Evolutionary conservation across 2,329 filamentous ascomycete species (phyloP).

Genomic region (Microascus cirrosus): DNA sequence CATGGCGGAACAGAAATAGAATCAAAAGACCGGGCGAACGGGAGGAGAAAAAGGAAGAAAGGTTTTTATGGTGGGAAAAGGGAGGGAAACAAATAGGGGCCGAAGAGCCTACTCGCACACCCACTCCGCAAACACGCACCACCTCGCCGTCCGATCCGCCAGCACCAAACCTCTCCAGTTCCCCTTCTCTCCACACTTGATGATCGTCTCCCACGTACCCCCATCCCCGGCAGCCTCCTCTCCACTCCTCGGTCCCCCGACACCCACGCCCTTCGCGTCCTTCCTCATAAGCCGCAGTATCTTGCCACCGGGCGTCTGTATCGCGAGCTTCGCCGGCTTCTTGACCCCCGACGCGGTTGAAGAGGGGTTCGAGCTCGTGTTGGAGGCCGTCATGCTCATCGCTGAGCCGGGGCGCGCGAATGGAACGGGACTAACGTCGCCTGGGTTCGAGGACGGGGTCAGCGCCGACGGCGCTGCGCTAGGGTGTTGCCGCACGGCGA

Average conservation of each 20-base stretch:
- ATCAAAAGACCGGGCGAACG: not conserved
- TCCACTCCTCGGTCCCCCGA: conserved; percentile 24
- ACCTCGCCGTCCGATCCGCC: conserved; percentile 71
- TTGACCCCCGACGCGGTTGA: conserved; percentile 42
- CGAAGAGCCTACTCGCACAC: conserved; percentile 31
- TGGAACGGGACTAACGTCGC: conserved; percentile 45
- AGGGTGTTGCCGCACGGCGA: conserved; percentile 87
- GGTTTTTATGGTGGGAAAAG: not conserved
- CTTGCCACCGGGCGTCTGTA: conserved; percentile 89
- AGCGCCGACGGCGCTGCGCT: conserved; percentile 24
- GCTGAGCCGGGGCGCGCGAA: conserved; percentile 50
- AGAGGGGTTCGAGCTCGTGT: conserved; percentile 38
- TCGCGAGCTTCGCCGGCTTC: conserved; percentile 91
- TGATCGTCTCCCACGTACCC: conserved; percentile 78
- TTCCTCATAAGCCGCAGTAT: conserved; percentile 81
- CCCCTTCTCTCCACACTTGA: conserved; percentile 76
- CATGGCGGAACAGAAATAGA: not conserved
- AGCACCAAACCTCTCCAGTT: conserved; percentile 73
- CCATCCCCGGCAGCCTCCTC: conserved; percentile 56
- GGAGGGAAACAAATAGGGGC: not conserved
- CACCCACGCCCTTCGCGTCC: conserved; percentile 48
- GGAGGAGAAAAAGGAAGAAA: not conserved
- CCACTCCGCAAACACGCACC: conserved; percentile 93
- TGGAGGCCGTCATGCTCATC: conserved; percentile 53
- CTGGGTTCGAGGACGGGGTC: conserved; percentile 34